A percentile compares a stretch with the other conserved stretches of the same genome.
These are phyloP conservation scores for Alternaria rosae DNA, from an alignment of 2,329 filamentous ascomycete species.

Conservation along the genomic window DNA sequence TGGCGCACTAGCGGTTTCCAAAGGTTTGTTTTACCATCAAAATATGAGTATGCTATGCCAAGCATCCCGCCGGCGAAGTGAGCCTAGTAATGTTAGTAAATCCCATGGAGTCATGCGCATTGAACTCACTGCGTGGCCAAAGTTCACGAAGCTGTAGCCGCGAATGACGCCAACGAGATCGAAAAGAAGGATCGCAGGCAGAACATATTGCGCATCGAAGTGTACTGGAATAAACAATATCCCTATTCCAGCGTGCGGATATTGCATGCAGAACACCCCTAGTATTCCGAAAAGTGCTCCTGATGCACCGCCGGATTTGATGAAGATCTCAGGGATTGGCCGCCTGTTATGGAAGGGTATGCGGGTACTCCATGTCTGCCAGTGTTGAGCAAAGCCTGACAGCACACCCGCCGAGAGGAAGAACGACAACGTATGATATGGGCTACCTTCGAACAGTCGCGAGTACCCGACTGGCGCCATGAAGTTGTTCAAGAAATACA, in stretches of 20 bases:
- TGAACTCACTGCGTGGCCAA: slow-evolving; percentile 46
- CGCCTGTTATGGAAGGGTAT: slow-evolving; percentile 32
- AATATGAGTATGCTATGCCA: slow-evolving; percentile 42
- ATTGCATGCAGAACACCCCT: slow-evolving; percentile 42
- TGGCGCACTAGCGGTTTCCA: slow-evolving; percentile 45
- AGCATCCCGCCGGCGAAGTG: slow-evolving; percentile 42
- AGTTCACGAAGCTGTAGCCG: slow-evolving; percentile 37
- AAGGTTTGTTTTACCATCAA: slow-evolving; percentile 42
- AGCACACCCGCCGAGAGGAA: slow-evolving; percentile 41
- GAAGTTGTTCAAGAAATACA: slow-evolving; percentile 42
- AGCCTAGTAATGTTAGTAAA: slow-evolving; percentile 34
- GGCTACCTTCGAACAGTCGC: slow-evolving; percentile 39
- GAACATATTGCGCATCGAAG: slow-evolving; percentile 41
- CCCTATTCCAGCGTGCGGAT: slow-evolving; percentile 38
- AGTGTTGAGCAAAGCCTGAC: slow-evolving; percentile 42
- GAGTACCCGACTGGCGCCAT: slow-evolving; percentile 40
- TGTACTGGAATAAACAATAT: slow-evolving; percentile 43
- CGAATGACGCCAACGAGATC: slow-evolving; percentile 43
- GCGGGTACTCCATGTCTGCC: slow-evolving; percentile 22
- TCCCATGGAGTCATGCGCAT: neutral
- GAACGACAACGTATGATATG: slow-evolving; percentile 39
- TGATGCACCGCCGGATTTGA: slow-evolving; percentile 43
- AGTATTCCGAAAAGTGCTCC: slow-evolving; percentile 44
- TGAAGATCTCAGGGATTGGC: slow-evolving; percentile 31
- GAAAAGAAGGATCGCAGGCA: slow-evolving; percentile 44